A percentile compares a stretch with the other conserved stretches of the same genome.
phyloP scores from a whole-genome alignment of 805 yeast genomes.

The Monosporozyma solicola region DNA sequence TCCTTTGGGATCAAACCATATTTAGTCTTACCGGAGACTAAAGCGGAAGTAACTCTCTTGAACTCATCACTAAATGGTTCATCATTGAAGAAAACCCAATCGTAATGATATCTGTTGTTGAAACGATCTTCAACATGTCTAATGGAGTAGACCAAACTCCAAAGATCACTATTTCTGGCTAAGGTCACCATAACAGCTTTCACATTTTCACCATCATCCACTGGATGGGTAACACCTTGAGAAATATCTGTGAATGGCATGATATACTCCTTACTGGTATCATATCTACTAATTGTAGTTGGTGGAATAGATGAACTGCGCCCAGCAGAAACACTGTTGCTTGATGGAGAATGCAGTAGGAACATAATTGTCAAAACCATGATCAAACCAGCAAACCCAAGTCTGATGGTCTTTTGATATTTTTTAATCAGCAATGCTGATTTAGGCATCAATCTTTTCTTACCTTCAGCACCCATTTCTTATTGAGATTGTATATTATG shows the following conservation, averaged over 20 bases:
- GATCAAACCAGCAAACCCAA: constrained; percentile 19
- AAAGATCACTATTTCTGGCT: constrained; percentile 60
- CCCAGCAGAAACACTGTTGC: neutral
- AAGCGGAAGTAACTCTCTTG: constrained; percentile 36
- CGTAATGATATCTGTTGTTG: constrained; percentile 54
- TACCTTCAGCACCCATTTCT: constrained; percentile 9
- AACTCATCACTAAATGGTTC: constrained; percentile 52
- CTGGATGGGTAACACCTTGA: constrained; percentile 24
- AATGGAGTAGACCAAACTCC: constrained; percentile 47
- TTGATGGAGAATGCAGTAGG: constrained; percentile 4
- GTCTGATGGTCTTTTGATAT: constrained; percentile 20
- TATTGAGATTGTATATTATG: neutral
- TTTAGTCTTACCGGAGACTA: constrained; percentile 51
- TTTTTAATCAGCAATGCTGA: constrained; percentile 25
- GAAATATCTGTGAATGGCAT: constrained; percentile 26
- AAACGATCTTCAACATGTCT: constrained; percentile 58
- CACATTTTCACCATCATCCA: constrained; percentile 32
- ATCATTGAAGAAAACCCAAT: constrained; percentile 75
- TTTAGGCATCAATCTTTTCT: constrained; percentile 26
- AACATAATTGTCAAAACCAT: constrained; percentile 15
- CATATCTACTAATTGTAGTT: constrained; percentile 1
- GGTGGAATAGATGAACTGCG: neutral
- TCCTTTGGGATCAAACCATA: constrained; percentile 54
- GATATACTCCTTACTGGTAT: constrained; percentile 7
- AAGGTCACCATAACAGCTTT: constrained; percentile 64